Base-by-base conservation (phyloP, 176 grass and related monocot species). In the Triticum timopheevii region DNA sequence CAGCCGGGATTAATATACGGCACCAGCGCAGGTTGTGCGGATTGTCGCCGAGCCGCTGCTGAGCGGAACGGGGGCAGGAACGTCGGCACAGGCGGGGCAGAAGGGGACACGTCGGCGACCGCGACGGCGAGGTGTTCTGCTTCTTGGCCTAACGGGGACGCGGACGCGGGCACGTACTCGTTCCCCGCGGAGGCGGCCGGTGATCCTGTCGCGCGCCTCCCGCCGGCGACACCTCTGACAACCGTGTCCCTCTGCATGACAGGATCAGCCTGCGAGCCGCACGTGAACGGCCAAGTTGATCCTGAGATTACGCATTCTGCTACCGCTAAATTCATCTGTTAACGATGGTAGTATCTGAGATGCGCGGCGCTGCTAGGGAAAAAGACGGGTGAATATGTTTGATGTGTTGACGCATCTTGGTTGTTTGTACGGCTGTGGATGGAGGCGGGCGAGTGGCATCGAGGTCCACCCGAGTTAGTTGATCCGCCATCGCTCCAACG, bases 201-300 rank as follows among this genome's bases (percentile, higher is more conserved):
- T 35, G 20, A 33, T 15, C 27, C 0, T 70, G 69, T 75, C 78
- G 42, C 5, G 67, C 20, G 67, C 61, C 69, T 64, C 30, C 61
- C 6, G 44, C 11, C 72, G 45, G 27, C 73, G 64, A 83, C 86
- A 88, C 17, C 72, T 59, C 35, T 88, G 80, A 82, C 72, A 58
- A 13, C 70, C 3, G 33, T 54, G 44, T 54, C 19, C 20, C 9
- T 30, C 10, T 54, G 2, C 7, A 7, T 65, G 17, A 15, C 0
- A 9, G 63, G 8, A 15, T 33, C 27, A 3, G 31, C 7, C 17
- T 33, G 28, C 15, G 31, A 20, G 66, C 31, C 17, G 33, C 30
- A 36, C 33, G 50, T 54, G 50, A 54, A 6, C 7, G 16, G 16
- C 50, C 50, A 38, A 38, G 36, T 16, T 52, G 15, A 52, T 52